Base-by-base conservation (phyloP, 2,329 filamentous ascomycete species). In the Xylariaceae sp. region DNA sequence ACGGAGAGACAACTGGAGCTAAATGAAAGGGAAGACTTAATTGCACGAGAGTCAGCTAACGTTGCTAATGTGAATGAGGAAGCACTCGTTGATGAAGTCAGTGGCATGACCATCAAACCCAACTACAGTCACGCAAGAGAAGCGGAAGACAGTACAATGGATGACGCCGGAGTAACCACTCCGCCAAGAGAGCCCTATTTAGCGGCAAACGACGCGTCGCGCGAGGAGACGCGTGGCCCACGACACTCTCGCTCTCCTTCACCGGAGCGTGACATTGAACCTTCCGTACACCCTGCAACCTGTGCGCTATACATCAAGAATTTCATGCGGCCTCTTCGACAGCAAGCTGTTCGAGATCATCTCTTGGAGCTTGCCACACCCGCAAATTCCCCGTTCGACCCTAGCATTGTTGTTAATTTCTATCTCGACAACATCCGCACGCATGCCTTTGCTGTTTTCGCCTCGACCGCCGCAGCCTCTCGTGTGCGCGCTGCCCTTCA, bases 401-500 rank as follows among this genome's bases (percentile, higher is more conserved):
- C 79, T 4, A 75, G 80, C 37, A 72, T 82, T 9, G 76, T 96
- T 40, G 72, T 79, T 26, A 75, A 81, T 30, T 90, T 95, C 66
- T 90, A 89, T 67, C 78, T 97, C 40, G 92, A 97, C 68, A 78
- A 80, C 34, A 88, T 97, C 65, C 86, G 88, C 60, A 95, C 91
- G 0, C 94, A 99, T 69, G 90, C 90, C 6, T 88, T 96, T 66
- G 87, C 86, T 39, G 75, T 82, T 29, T 92, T 97, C 68, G 74
- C 76, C 44, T 86, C 78, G 45, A 75, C 84, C 7, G 76, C 84
- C 2, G 85, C 87, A 3, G 94, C 94, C 3, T 84, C 86, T 0
- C 81, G 89, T 27, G 91, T 89, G 6, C 87, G 92, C 47, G 80
- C 83, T 7, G 80, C 81, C 2, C 76, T 97, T 2, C 92, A 99